Base-by-base conservation (phyloP, 2,329 filamentous ascomycete species). In the Colletotrichum theobromicola region DNA sequence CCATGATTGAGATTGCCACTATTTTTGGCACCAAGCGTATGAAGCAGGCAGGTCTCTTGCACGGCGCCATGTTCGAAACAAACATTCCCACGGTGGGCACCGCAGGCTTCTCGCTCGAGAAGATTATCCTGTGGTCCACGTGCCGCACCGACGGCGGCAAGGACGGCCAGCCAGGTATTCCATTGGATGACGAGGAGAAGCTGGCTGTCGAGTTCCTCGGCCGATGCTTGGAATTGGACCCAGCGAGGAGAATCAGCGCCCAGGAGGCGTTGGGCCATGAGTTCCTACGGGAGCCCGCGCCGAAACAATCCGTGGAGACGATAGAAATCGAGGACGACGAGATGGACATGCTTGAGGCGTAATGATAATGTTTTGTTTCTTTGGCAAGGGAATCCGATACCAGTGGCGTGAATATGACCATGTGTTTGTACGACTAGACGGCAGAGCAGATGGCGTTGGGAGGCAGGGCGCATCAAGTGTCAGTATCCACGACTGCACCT, bases 51-150 rank as follows among this genome's bases (percentile, higher is more conserved):
- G 95, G 95, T 1, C 87, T 95, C 21, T 87, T 98, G 65, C 97
- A 99, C 81, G 97, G 97, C 2, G 94, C 96, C 79, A 92, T 98
- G 72, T 95, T 98, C 77, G 95, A 99, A 84, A 97, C 95, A 0
- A 98, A 92, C 74, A 95, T 99, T 72, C 96, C 96, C 1, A 98
- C 95, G 2, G 94, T 99, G 78, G 95, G 94, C 57, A 92, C 94
- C 77, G 91, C 92, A 57, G 97, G 97, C 1, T 98, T 98, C 82
- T 93, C 91, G 7, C 92, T 98, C 79, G 95, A 98, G 84, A 97
- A 98, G 85, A 97, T 99, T 78, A 93, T 99, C 76, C 88, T 98
- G 63, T 99, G 97, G 97, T 97, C 95, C 80, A 98, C 95, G 30
- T 94, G 94, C 75, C 91, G 95, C 26, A 92, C 91, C 70, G 90